Evolutionary conservation across 441 rosid genomes (phyloP).

Genomic region (Croton laevigatus): DNA sequence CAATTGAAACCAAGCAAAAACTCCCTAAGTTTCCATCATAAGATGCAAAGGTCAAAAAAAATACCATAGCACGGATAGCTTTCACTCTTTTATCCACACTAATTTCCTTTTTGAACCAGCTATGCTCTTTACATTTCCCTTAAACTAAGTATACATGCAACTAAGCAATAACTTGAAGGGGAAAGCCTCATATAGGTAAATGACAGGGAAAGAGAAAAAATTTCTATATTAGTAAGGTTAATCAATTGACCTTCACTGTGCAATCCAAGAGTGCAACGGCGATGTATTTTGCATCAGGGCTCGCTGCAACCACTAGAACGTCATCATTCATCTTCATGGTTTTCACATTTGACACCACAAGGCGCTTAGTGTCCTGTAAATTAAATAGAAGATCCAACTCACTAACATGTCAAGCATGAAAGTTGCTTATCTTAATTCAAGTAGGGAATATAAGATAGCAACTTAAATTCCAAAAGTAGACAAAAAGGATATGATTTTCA

Average conservation of each 20-base stretch:
- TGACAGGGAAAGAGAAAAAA: neutral
- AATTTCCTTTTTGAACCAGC: conserved; percentile 2
- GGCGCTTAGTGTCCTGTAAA: conserved; percentile 65
- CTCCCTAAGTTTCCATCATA: neutral
- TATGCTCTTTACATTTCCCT: neutral
- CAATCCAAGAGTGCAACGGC: conserved; percentile 89
- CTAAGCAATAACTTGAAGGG: neutral
- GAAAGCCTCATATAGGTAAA: conserved; percentile 4
- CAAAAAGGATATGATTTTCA: neutral
- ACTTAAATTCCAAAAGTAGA: neutral
- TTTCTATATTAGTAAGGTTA: neutral
- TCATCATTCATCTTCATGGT: conserved; percentile 95
- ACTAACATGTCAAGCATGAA: conserved; percentile 11
- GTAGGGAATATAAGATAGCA: neutral
- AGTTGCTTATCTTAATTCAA: conserved; percentile 4
- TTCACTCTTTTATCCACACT: neutral
- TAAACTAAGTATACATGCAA: neutral
- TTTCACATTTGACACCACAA: conserved; percentile 60
- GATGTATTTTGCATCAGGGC: conserved; percentile 87
- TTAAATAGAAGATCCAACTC: conserved; percentile 20
- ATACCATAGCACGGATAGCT: neutral
- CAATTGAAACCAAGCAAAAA: conserved; percentile 13
- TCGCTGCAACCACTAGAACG: conserved; percentile 77
- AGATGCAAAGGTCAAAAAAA: neutral
- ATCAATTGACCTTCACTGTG: conserved; percentile 76